Evolutionary conservation across 306 rosid species (phyloP).

Genomic region (Gillenia trifoliata): DNA sequence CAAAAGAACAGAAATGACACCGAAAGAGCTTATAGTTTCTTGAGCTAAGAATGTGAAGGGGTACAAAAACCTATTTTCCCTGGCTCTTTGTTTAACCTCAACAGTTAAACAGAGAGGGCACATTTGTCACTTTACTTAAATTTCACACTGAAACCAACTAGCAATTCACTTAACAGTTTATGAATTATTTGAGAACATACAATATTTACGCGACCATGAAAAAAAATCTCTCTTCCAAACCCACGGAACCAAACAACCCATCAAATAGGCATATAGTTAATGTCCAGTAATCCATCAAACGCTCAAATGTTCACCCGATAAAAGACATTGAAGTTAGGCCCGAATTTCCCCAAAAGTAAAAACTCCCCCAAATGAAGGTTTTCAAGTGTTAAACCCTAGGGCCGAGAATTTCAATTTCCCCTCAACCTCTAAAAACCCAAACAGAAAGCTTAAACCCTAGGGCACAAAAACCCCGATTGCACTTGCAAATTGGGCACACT

Average conservation of each 20-base stretch:
- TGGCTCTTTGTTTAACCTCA: background rate
- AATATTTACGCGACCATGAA: background rate
- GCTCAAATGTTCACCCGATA: background rate
- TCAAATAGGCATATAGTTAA: background rate
- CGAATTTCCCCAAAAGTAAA: background rate
- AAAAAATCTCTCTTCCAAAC: background rate
- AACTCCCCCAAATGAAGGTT: background rate
- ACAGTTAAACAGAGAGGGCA: background rate
- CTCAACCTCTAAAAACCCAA: background rate
- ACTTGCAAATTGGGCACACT: background rate
- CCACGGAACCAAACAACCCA: background rate
- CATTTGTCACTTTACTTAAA: background rate
- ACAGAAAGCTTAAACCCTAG: slow-evolving; percentile 8
- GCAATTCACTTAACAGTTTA: background rate
- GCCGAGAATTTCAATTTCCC: background rate
- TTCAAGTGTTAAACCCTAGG: slow-evolving; percentile 4
- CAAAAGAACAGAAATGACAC: too few species aligned
- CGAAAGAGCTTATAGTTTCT: too few species aligned
- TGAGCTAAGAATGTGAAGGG: background rate
- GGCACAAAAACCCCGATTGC: slow-evolving; percentile 3
- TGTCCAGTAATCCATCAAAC: background rate
- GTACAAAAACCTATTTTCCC: background rate
- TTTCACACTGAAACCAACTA: background rate
- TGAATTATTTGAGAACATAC: background rate
- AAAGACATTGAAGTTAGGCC: slow-evolving; percentile 15